phyloP scores from a whole-genome alignment of 2,329 filamentous ascomycete species.

The Trichophyton rubrum region DNA sequence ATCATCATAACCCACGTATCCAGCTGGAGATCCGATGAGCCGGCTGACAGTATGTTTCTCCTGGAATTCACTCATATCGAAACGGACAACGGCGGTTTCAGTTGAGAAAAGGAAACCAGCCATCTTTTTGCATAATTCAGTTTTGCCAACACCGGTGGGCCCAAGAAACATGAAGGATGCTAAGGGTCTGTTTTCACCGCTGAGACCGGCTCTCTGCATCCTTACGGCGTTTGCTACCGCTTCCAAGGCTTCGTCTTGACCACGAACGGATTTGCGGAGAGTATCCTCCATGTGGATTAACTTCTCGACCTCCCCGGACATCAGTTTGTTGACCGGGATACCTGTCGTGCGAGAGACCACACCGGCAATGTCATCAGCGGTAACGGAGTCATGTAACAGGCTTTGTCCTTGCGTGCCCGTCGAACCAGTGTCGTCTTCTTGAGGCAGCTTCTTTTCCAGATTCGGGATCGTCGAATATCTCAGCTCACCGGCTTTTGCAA shows the following conservation, averaged over 20 bases:
- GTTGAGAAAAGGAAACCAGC: constrained; percentile 88
- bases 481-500: constrained; percentile 78
- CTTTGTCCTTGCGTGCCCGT: constrained; percentile 37
- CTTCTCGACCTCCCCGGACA: constrained; percentile 87
- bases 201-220: constrained; percentile 83
- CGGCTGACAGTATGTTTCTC: constrained; percentile 93
- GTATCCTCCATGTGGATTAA: constrained; percentile 91
- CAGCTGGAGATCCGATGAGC: constrained; percentile 82
- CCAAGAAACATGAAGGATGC: constrained; percentile 97
- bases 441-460: constrained; percentile 65
- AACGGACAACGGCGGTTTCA: constrained; percentile 77
- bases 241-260: constrained; percentile 85
- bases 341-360: constrained; percentile 87
- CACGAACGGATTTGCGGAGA: constrained; percentile 68
- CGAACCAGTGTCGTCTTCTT: constrained; percentile 43
- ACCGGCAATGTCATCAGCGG: constrained; percentile 79
- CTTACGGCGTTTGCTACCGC: constrained; percentile 87
- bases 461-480: constrained; percentile 76
- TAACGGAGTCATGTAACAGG: constrained; percentile 88
- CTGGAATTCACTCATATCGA: constrained; percentile 97
- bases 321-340: constrained; percentile 84
- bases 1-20: constrained; percentile 94
- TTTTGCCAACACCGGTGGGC: constrained; percentile 93
- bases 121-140: constrained; percentile 91
- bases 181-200: constrained; percentile 78